phyloP scores from a whole-genome alignment of 306 rosid species.

The Vigna angularis region DNA sequence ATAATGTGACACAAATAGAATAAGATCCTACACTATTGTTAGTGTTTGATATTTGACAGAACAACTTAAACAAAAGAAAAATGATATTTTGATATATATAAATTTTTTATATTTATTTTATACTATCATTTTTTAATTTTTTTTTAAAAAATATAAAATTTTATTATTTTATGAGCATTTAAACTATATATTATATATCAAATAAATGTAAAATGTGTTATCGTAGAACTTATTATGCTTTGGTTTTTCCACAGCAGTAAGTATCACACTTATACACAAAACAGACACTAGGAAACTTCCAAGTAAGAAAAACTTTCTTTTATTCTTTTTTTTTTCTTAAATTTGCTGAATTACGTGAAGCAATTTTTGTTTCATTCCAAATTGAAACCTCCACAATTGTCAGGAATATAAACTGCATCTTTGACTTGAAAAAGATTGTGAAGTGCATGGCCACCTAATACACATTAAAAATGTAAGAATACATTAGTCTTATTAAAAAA shows the following conservation, averaged over 20 bases:
- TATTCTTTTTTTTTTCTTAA: background rate
- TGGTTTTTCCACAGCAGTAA: constrained; percentile 14
- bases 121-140: too few relatives aligned
- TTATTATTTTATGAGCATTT: too few relatives aligned
- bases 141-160: too few relatives aligned
- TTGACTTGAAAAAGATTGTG: background rate
- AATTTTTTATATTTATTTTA: too few relatives aligned
- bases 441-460: background rate
- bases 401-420: constrained; percentile 25
- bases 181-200: too few relatives aligned
- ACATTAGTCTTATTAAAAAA: background rate
- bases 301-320: constrained; percentile 36
- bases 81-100: too few relatives aligned
- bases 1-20: constrained; percentile 33
- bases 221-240: constrained; percentile 22
- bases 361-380: constrained; percentile 43
- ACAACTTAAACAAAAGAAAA: constrained; percentile 37
- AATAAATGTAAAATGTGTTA: too few relatives aligned
- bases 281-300: constrained; percentile 33
- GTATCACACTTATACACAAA: constrained; percentile 31
- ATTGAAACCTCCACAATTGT: constrained; percentile 1
- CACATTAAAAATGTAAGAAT: background rate
- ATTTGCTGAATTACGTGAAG: constrained; percentile 21
- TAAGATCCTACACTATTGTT: constrained; percentile 44
- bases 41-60: constrained; percentile 45